Base-by-base conservation (phyloP, 2,329 filamentous ascomycete genomes). In the Mycocentrospora acerina region DNA sequence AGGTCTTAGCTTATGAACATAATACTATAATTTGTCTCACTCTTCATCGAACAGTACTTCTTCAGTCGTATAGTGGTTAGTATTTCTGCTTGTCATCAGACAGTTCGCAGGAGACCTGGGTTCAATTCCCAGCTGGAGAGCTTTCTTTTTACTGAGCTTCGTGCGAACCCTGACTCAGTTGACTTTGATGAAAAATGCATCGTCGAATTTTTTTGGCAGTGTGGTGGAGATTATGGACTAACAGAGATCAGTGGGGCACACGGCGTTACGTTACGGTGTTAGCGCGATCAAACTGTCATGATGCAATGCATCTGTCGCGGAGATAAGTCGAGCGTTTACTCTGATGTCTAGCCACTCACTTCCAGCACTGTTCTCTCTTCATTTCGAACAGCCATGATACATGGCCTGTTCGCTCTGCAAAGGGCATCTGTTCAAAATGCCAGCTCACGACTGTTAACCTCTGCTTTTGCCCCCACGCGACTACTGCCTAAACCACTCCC, bases 361-460 rank as follows among this genome's bases (percentile, higher is more conserved):
- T 30, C 26, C 35, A 35, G 40, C 32, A 38, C 19, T 40, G 17
- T 14, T 33, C 19, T 35, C n/a, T 29, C 29, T 28, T 30, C 29
- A 18, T 9, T 14, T 29, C 43, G 32, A 48, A 52, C 50, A 65
- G 62, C 51, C 44, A 68, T 68, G 65, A 64, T 62, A 56, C 48
- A 66, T 66, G 64, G 65, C 59, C 35, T 65, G 58, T 57, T 55
- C 45, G 53, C 60, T 53, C 55, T 62, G 12, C 53, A 55, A 41
- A 52, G 62, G 62, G 55, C 54, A 29, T 52, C 53, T 37, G 32
- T 37, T 17, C 47, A 53, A 29, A 16, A 57, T 55, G 55, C 45
- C 14, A 34, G 38, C 33, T 42, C 44, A 15, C 54, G 48, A 36
- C 40, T 57, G 50, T 51, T 60, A 36, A 54, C 53, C 29, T 41